Evolutionary conservation across 176 grass and related monocot genomes (phyloP), one percentile per base, ranked within the genome.

Genomic region (Carex kokanica): DNA sequence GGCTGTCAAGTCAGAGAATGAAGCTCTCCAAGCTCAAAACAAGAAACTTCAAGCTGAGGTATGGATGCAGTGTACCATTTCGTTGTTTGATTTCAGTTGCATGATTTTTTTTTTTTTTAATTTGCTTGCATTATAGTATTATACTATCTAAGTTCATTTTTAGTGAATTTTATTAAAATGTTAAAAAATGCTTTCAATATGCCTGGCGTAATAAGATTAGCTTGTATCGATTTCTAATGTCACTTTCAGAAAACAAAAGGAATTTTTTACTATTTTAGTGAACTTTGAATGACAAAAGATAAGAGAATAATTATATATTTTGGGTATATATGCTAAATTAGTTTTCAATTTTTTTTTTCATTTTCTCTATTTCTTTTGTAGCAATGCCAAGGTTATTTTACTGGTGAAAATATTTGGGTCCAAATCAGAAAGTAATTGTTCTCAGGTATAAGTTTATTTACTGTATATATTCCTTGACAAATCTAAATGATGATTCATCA

Each of bases 21-120:
- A 93, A 80, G 87, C 86, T 5, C 89, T 93, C 59, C 82, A 90
- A 88, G 81, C 88, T 87, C 94, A 91, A 71, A 97, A 93, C 87
- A 97, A 97, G 86, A 97, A 88, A 77, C 94, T 97, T 85, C 94
- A 93, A 21, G 67, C 91, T 85, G 94, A 93, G 94, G 94, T 93
- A 61, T 17, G 15, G 10, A 14, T 24, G 27, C 0, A 31, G 12
- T 34, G 43, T 2, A 66, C 45, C 9, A 16, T 14, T 13, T 69
- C 36, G 2, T 34, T 49, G 14, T 55, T 25, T 64, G 17, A 54
- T 3, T 3, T 0, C 14, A 64, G 24, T 21, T 36, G 21, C 4
- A 40, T 9, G 47, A 0, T 36, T 86, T 9, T 58, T 52, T 52
- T 20, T 78, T 29, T 55, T 11, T 40, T 59, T n/a, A n/a, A n/a